phyloP scores from a whole-genome alignment of 1,284 basidiomycete genomes.

The Melampsora americana region DNA sequence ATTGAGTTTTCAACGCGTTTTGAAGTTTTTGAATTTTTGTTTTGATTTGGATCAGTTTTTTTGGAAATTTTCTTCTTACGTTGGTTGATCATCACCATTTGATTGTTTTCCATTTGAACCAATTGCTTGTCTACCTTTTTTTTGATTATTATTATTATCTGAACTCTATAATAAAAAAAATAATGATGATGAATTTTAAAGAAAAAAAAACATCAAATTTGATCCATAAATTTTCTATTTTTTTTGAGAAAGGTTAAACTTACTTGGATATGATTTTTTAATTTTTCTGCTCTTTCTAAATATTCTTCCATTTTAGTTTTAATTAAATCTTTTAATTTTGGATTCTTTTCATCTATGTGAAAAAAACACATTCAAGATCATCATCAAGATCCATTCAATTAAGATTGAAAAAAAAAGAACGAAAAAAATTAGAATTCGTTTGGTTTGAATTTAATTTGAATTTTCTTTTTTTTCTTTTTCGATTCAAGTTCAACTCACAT shows the following conservation, averaged over 20 bases:
- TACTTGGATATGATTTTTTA: conserved; percentile 64
- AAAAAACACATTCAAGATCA: too few relatives aligned
- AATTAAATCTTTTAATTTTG: conserved; percentile 83
- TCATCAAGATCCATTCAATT: too few relatives aligned
- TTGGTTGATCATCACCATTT: conserved; percentile 62
- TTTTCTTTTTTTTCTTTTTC: conserved; percentile 40
- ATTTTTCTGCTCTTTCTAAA: conserved; percentile 81
- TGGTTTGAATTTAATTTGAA: conserved; percentile 12
- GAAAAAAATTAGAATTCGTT: conserved; percentile 1
- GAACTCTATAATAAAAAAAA: not conserved
- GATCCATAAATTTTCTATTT: too few relatives aligned
- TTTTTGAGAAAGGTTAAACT: not conserved
- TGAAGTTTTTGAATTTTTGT: not conserved
- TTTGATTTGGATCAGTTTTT: too few relatives aligned
- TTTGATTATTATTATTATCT: conserved; percentile 65
- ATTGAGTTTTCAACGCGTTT: too few relatives aligned
- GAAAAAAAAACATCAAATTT: not conserved
- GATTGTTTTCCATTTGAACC: conserved; percentile 67
- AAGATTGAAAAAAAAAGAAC: conserved; percentile 3
- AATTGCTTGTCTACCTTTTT: conserved; percentile 70
- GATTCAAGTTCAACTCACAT: conserved; percentile 59
- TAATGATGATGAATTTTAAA: not conserved
- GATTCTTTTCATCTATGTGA: conserved; percentile 86
- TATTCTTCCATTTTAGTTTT: conserved; percentile 88
- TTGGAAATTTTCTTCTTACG: conserved; percentile 55